Conservation (phyloP, 2,329 filamentous ascomycete species). For the Macrophomina tecta region DNA sequence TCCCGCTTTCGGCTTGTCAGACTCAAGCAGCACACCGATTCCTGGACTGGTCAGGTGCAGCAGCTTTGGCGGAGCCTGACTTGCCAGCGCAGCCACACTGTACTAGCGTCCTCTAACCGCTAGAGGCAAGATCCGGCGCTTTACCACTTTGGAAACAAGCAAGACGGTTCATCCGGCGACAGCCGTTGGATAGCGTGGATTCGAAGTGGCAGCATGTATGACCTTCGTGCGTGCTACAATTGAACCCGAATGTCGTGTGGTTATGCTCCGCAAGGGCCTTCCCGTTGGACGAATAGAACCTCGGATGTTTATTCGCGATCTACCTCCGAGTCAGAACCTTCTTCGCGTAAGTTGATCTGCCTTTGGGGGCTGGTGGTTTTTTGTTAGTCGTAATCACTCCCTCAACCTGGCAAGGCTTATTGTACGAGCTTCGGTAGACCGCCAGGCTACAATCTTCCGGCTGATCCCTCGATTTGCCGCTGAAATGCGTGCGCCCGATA, state of each 20-base stretch:
- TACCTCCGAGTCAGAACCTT: conserved; percentile 14
- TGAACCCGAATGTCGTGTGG: neutral
- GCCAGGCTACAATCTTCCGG: neutral
- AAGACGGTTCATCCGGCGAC: neutral
- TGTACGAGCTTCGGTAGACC: conserved; percentile 1
- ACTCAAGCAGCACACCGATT: conserved; percentile 6
- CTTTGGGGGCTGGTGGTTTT: conserved; percentile 19
- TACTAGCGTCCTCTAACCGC: conserved; percentile 21
- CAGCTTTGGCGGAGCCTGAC: conserved; percentile 2
- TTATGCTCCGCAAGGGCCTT: neutral
- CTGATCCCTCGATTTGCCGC: conserved; percentile 1
- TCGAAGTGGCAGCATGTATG: neutral
- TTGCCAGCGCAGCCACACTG: conserved; percentile 21
- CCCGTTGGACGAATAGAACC: neutral
- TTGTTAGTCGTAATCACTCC: neutral
- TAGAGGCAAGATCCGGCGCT: conserved; percentile 1
- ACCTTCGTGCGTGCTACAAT: neutral
- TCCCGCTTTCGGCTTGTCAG: conserved; percentile 4
- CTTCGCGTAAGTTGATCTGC: conserved; percentile 15
- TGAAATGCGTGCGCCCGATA: neutral
- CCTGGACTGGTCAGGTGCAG: conserved; percentile 3
- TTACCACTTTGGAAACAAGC: conserved; percentile 7
- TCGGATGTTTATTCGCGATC: conserved; percentile 9
- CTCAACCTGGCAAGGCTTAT: neutral
- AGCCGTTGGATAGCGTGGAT: neutral